Conservation (phyloP, 805 yeast species). For the Barnettozyma siamensis region DNA sequence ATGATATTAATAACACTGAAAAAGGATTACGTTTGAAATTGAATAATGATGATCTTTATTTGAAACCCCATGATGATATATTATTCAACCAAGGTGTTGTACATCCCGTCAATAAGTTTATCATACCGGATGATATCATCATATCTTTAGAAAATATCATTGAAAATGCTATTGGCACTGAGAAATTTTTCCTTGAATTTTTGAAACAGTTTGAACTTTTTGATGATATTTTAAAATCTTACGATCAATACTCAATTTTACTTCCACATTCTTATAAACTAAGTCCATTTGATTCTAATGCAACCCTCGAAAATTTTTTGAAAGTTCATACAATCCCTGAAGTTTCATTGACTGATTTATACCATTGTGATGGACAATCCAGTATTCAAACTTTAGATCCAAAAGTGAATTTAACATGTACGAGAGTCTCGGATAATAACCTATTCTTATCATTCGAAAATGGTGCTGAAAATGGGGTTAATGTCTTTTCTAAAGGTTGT, state of each 20-base stretch:
- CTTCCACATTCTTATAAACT: conserved; percentile 58
- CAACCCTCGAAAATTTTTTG: conserved; percentile 47
- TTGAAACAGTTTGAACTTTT: conserved; percentile 40
- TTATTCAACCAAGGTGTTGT: conserved; percentile 81
- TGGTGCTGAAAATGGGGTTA: conserved; percentile 51
- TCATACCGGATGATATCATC: conserved; percentile 51
- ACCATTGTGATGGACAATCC: conserved; percentile 41
- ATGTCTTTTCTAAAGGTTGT: conserved; percentile 58
- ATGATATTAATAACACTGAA: conserved; percentile 1
- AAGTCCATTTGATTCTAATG: conserved; percentile 37
- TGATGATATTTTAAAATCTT: conserved; percentile 34
- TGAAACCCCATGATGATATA: conserved; percentile 49
- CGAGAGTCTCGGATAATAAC: conserved; percentile 33
- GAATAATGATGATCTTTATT: conserved; percentile 17
- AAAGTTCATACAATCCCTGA: conserved; percentile 66
- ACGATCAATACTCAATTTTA: conserved; percentile 50
- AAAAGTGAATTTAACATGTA: conserved; percentile 39
- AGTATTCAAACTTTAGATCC: conserved; percentile 39
- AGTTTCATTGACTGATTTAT: conserved; percentile 40
- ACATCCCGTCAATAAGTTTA: conserved; percentile 55
- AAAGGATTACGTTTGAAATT: conserved; percentile 21
- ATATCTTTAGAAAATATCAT: conserved; percentile 54
- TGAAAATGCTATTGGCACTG: conserved; percentile 41
- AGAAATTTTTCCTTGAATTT: conserved; percentile 37
- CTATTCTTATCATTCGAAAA: conserved; percentile 34